phyloP scores from a whole-genome alignment of 805 yeast genomes.

The Candida nonsorbophila region DNA sequence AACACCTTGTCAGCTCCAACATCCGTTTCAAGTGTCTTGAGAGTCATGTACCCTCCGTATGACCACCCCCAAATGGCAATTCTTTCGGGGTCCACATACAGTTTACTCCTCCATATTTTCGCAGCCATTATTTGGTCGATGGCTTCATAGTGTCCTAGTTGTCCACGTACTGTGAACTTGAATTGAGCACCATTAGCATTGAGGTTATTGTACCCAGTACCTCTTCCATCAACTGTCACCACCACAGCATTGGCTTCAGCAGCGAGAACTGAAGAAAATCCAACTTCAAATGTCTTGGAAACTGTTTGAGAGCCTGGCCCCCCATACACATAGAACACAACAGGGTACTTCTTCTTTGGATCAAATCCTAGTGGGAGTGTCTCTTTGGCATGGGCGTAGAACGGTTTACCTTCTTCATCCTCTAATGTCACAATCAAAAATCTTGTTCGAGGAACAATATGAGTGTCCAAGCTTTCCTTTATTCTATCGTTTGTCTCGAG shows the following conservation, averaged over 20 bases:
- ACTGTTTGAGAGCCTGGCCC: slow-evolving; percentile 95
- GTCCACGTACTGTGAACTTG: slow-evolving; percentile 75
- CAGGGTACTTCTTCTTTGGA: slow-evolving; percentile 63
- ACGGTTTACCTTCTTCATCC: slow-evolving; percentile 42
- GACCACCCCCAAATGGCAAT: slow-evolving; percentile 98
- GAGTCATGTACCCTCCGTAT: slow-evolving; percentile 90
- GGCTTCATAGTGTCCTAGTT: slow-evolving; percentile 78
- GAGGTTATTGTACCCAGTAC: slow-evolving; percentile 83
- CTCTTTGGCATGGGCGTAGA: slow-evolving; percentile 63
- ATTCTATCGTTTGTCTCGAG: slow-evolving; percentile 47
- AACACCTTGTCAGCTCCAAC: slow-evolving; percentile 66
- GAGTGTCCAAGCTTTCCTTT: slow-evolving; percentile 29
- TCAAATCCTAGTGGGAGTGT: slow-evolving; percentile 74
- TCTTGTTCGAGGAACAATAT: slow-evolving; percentile 51
- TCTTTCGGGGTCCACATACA: slow-evolving; percentile 57
- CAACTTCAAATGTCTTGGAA: slow-evolving; percentile 49
- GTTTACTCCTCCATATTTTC: slow-evolving; percentile 53
- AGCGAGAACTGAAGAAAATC: slow-evolving; percentile 72
- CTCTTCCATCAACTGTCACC: slow-evolving; percentile 95
- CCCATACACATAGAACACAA: slow-evolving; percentile 86
- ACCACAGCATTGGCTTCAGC: slow-evolving; percentile 78
- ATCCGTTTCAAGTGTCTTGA: slow-evolving; percentile 84
- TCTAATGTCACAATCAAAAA: slow-evolving; percentile 49
- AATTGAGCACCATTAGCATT: slow-evolving; percentile 47
- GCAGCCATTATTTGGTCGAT: slow-evolving; percentile 87